Percentiles rank a stretch among this genome's conserved stretches.
Conservation (phyloP, 352 stramenopile genomes). For the Globisporangium carolinianum region DNA sequence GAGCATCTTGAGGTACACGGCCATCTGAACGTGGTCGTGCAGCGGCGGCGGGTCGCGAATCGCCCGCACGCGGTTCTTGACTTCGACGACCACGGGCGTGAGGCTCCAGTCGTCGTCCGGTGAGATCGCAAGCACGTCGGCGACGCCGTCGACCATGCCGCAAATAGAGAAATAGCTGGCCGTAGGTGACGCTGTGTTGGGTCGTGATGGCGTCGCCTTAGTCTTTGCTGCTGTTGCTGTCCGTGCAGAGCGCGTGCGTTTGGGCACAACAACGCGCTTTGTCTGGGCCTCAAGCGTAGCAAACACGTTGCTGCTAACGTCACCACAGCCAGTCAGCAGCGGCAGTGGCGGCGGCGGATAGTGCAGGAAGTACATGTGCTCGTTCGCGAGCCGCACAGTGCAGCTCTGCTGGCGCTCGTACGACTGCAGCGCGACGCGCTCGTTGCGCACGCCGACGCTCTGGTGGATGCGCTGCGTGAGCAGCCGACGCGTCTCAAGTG, state of each 20-base stretch:
- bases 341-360: constrained; percentile 23
- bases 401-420: constrained; percentile 60
- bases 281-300: constrained; percentile 17
- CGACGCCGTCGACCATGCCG: constrained; percentile 74
- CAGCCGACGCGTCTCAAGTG: constrained; percentile 26
- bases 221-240: not conserved
- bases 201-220: constrained; percentile 1
- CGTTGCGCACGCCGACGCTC: constrained; percentile 63
- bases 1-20: constrained; percentile 82
- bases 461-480: constrained; percentile 54
- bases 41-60: constrained; percentile 56
- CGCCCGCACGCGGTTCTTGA: constrained; percentile 68
- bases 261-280: constrained; percentile 9
- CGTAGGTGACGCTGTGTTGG: not conserved
- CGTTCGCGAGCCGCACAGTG: constrained; percentile 52
- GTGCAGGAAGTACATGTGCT: constrained; percentile 59
- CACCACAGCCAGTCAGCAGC: not conserved
- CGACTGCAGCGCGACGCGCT: constrained; percentile 48
- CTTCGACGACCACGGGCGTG: constrained; percentile 56
- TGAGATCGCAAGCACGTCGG: constrained; percentile 46
- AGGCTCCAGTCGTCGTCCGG: constrained; percentile 55
- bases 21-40: constrained; percentile 73
- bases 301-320: constrained; percentile 15
- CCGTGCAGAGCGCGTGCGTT: not conserved
- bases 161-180: constrained; percentile 58